These are phyloP conservation scores for Silene conica DNA, from an alignment of 148 eudicot species.

Conservation along the genomic window DNA sequence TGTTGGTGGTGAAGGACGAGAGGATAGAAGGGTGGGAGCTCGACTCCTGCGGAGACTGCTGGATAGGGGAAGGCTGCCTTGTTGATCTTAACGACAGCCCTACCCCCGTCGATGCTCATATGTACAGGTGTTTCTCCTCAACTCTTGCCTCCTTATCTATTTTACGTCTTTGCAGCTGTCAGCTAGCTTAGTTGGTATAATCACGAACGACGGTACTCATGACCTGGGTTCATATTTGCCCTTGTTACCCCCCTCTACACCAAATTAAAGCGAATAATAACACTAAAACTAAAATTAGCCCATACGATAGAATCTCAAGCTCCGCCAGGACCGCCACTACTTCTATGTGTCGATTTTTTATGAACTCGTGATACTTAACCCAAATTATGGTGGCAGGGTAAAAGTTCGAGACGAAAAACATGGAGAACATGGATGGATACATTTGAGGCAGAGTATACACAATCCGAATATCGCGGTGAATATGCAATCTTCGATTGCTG, in stretches of 20 bases:
- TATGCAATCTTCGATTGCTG: constrained; percentile 68
- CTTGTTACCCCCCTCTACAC: too few species aligned
- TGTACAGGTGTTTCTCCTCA: constrained; percentile 64
- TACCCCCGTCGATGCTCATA: constrained; percentile 75
- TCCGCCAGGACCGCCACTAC: too few species aligned
- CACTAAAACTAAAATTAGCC: not conserved
- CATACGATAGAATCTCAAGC: not conserved
- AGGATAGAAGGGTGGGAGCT: constrained; percentile 75
- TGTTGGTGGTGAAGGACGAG: constrained; percentile 43
- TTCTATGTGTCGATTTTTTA: too few species aligned
- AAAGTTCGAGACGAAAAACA: constrained; percentile 51
- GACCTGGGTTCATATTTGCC: too few species aligned
- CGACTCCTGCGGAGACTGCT: constrained; percentile 90
- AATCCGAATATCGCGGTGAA: constrained; percentile 88
- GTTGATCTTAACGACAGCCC: constrained; percentile 80
- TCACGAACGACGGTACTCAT: too few species aligned
- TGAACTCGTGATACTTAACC: not conserved
- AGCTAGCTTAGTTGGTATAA: too few species aligned
- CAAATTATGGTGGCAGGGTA: constrained; percentile 38
- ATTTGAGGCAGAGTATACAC: constrained; percentile 84
- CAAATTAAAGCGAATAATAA: too few species aligned
- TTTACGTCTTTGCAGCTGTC: too few species aligned
- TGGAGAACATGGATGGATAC: constrained; percentile 81
- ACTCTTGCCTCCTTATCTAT: not conserved
- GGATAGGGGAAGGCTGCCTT: constrained; percentile 92